These are phyloP conservation scores for Colletotrichum tanaceti DNA, from an alignment of 2,329 filamentous ascomycete species.

Conservation along the genomic window DNA sequence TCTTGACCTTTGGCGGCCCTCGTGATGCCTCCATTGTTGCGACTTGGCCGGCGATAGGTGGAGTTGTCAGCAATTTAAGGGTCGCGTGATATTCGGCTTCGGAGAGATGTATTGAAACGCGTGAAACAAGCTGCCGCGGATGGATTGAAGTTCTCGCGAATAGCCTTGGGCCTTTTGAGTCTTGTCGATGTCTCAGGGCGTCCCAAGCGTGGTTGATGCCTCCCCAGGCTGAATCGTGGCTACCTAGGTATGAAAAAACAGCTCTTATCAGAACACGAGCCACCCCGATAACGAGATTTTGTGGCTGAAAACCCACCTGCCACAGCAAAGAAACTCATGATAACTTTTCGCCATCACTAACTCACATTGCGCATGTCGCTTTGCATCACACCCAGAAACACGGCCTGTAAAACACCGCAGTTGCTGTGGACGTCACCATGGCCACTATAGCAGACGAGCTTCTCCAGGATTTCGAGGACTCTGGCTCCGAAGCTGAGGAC, in stretches of 20 bases:
- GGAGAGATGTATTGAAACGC: neutral
- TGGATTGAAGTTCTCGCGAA: neutral
- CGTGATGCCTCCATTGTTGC: slow-evolving; percentile 86
- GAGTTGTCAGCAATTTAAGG: too few species aligned
- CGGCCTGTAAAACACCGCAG: neutral
- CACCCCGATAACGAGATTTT: slow-evolving; percentile 16
- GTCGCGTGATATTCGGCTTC: neutral
- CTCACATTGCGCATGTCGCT: neutral
- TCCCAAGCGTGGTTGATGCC: neutral
- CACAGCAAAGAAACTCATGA: neutral
- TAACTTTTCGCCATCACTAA: slow-evolving; percentile 3
- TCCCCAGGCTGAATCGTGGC: slow-evolving; percentile 16
- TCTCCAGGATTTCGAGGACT: slow-evolving; percentile 90
- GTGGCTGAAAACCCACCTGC: slow-evolving; percentile 4
- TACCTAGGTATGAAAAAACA: slow-evolving; percentile 27
- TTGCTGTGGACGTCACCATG: slow-evolving; percentile 63
- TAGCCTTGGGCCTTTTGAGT: neutral
- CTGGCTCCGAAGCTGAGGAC: slow-evolving; percentile 79
- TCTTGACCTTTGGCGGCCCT: slow-evolving; percentile 96
- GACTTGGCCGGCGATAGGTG: slow-evolving; percentile 1
- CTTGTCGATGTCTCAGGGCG: neutral
- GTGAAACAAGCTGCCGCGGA: too few species aligned
- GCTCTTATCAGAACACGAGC: slow-evolving; percentile 21
- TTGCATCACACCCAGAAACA: neutral
- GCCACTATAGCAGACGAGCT: slow-evolving; percentile 93